A percentile compares a stretch with the other conserved stretches of the same genome.
Evolutionary conservation across 495 filamentous ascomycete species (phyloP).

Genomic region (Tuber borchii): DNA sequence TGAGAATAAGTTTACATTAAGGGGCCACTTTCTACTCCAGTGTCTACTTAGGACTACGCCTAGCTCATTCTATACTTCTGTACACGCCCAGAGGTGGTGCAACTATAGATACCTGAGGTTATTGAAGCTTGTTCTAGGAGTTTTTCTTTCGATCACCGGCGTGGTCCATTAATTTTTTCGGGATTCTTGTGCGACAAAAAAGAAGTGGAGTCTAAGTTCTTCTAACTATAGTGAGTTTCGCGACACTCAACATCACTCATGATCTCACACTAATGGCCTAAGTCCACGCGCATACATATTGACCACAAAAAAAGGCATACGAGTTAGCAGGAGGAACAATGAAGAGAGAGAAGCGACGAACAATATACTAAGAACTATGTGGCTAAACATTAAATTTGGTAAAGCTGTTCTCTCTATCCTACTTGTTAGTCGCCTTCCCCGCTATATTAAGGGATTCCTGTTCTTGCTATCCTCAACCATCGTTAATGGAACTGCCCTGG

Average conservation of each 20-base stretch:
- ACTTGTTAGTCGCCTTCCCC: no score
- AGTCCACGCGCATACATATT: neutral
- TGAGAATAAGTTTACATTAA: neutral
- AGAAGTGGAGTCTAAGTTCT: neutral
- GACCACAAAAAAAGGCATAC: neutral
- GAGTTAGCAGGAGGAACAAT: no score
- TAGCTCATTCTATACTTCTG: neutral
- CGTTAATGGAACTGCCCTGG: neutral
- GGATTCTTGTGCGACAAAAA: neutral
- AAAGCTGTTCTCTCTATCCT: no score
- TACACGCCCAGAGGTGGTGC: neutral
- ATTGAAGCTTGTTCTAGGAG: neutral
- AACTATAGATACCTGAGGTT: neutral
- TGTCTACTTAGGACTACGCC: neutral
- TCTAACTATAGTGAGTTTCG: neutral
- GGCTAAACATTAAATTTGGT: no score
- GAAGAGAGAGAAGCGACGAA: no score
- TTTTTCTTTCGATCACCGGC: neutral
- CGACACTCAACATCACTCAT: neutral
- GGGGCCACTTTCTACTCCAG: neutral
- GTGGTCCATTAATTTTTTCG: neutral
- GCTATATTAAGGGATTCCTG: neutral
- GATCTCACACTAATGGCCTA: neutral
- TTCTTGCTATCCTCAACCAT: neutral
- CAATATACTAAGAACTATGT: no score